Evolutionary conservation across 2,329 filamentous ascomycete genomes (phyloP), one percentile per base, ranked within the genome.

Genomic region (Oidium heveae): DNA sequence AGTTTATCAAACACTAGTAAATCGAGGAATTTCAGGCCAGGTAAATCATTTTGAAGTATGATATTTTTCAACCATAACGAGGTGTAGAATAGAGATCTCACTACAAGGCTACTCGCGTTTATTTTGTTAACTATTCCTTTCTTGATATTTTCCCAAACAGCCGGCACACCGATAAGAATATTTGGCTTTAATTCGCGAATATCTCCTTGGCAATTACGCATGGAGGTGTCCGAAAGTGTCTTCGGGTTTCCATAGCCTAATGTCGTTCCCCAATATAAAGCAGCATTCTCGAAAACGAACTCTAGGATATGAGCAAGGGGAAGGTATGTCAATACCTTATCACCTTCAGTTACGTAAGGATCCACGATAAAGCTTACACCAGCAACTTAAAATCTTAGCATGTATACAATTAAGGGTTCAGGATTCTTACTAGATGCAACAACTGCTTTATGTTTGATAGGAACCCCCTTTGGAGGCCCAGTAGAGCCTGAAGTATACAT

Each of bases 241-340:
- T 86, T 81, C 18, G 87, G 82, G 66, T 85, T 89, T 57, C 89
- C 91, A 67, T 96, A 96, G 56, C 91, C 91, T 71, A 98, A 80
- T 34, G 84, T 88, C 61, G 82, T 88, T 61, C 91, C 91, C 73
- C 89, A 85, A 69, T 81, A 91, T 57, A 98, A 69, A 56, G 84
- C 86, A 8, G 89, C 73, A 66, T 94, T 95, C 70, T 98, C 91
- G 60, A 98, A 86, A 56, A 89, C 84, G 68, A 94, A 91, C 68
- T 98, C 91, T 63, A 98, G 80, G 63, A 96, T 96, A 66, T 98
- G 91, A 1, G 91, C 88, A 54, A 94, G 80, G 1, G 91, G 91
- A 15, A 98, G 77, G 68, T 96, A 98, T 22, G 88, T 86, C 49
- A 98, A 75, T 46, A 96, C 73, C 49, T 76, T 76, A 61, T 98